Percentiles rank a stretch among this genome's conserved stretches.
These are phyloP conservation scores for Kwoniella sp. DNA, from an alignment of 768 basidiomycete species.

Conservation along the genomic window DNA sequence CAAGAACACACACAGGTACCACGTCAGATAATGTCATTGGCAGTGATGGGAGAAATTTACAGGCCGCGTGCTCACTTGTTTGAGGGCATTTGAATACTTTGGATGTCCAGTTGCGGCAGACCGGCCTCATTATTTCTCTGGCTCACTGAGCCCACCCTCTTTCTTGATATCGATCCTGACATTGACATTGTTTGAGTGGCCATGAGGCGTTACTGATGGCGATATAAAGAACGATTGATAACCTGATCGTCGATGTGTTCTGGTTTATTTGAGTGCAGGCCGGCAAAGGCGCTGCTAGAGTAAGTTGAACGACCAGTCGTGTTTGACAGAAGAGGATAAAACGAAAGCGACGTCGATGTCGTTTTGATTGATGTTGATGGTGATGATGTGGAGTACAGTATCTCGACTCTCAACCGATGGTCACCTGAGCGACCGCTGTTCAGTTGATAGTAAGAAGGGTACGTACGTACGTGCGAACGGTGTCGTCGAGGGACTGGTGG, in stretches of 20 bases:
- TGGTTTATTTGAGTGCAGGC: slow-evolving; percentile 3
- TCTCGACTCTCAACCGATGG: neutral
- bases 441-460: neutral
- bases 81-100: slow-evolving; percentile 49
- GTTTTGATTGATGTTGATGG: neutral
- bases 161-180: slow-evolving; percentile 38
- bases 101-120: slow-evolving; percentile 43
- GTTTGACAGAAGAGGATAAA: neutral
- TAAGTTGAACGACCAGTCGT: neutral
- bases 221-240: neutral
- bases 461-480: neutral
- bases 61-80: slow-evolving; percentile 42
- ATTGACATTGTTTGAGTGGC: slow-evolving; percentile 17
- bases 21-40: no score
- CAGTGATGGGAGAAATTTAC: no score
- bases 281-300: slow-evolving; percentile 16
- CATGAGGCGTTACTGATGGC: neutral
- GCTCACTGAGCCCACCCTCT: slow-evolving; percentile 47
- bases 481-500: neutral
- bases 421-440: neutral
- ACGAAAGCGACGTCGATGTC: neutral
- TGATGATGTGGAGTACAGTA: no score
- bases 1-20: slow-evolving; percentile 2
- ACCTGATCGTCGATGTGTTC: neutral
- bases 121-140: slow-evolving; percentile 26